phyloP scores from a whole-genome alignment of 2,329 filamentous ascomycete genomes.

The Fusarium dlaminii region DNA sequence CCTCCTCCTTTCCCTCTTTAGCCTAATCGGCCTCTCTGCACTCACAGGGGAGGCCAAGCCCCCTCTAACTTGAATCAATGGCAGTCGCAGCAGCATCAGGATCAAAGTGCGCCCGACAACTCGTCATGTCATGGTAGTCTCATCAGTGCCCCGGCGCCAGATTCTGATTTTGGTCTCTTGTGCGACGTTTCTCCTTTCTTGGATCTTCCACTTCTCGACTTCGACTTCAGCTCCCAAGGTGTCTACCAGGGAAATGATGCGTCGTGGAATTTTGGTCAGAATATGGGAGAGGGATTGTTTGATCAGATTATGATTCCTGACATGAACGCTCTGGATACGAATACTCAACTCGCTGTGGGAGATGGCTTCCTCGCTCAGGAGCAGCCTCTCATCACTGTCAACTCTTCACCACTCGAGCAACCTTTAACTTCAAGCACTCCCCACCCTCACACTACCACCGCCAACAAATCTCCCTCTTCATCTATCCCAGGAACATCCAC shows the following conservation, averaged over 20 bases:
- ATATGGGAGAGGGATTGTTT: constrained; percentile 15
- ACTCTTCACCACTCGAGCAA: constrained; percentile 23
- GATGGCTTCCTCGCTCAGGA: constrained; percentile 32
- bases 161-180: constrained; percentile 21
- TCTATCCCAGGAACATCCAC: constrained; percentile 38
- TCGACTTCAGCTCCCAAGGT: constrained; percentile 7
- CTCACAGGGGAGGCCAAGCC: constrained; percentile 39
- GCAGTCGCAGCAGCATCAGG: constrained; percentile 18
- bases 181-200: constrained; percentile 18
- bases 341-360: constrained; percentile 22
- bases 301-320: constrained; percentile 26
- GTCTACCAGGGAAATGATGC: constrained; percentile 10
- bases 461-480: constrained; percentile 31
- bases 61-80: constrained; percentile 44
- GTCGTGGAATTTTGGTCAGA: constrained; percentile 22
- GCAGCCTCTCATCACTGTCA: constrained; percentile 20
- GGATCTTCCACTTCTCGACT: constrained; percentile 31
- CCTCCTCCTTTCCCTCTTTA: background rate
- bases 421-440: constrained; percentile 13
- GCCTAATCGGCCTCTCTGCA: constrained; percentile 39
- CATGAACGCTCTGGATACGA: constrained; percentile 3
- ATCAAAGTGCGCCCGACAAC: constrained; percentile 8
- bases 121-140: constrained; percentile 36
- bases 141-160: constrained; percentile 19
- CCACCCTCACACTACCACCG: background rate